Evolutionary conservation across 1,284 basidiomycete genomes (phyloP), one percentile per base, ranked within the genome.

Genomic region (Naganishia liquefaciens): DNA sequence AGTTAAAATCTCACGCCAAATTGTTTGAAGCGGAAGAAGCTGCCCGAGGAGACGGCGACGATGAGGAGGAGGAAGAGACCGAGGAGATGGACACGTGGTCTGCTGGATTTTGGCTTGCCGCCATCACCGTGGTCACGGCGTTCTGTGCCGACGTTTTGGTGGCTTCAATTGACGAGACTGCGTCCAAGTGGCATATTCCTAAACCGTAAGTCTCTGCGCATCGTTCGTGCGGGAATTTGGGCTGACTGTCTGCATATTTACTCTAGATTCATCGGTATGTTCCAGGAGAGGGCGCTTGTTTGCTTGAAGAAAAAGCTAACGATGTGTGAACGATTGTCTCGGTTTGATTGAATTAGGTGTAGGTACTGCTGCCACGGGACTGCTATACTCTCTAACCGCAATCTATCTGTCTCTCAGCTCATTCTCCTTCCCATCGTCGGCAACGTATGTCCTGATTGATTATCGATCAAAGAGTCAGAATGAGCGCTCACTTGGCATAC

Each of bases 151-250:
- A 77, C 62, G 74, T 77, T 21, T 68, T 77, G 9, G 91, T 95
- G 30, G 89, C 87, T 6, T 91, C 90, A 2, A 94, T 94, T 68
- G 92, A 94, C 75, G 90, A 93, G 76, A 91, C 90, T 27, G 90
- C 91, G 1, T 80, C 85, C 23, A 81, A 87, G 55, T 93, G 89
- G 76, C 76, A 84, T 67, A 89, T 96, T 62, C 89, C 93, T 1
- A 91, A 92, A 76, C 75, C 86, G 60, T 65, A 28, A 47, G 64
- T 60, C 10, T 11, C 33, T 37, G 3, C 33, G 33, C 11, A n/a
- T 33, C 21, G 13, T 17, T 3, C 25, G 6, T 2, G n/a, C 37
- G 21, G 1, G 23, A 40, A 7, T 6, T 7, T 25, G 15, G n/a
- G 44, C 49, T 55, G 37, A 39, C 19, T 15, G 19, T 54, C 67